A percentile compares a stretch with the other conserved stretches of the same genome.
These are phyloP conservation scores for Monarda citriodora DNA, from an alignment of 305 asterid species.

Conservation along the genomic window DNA sequence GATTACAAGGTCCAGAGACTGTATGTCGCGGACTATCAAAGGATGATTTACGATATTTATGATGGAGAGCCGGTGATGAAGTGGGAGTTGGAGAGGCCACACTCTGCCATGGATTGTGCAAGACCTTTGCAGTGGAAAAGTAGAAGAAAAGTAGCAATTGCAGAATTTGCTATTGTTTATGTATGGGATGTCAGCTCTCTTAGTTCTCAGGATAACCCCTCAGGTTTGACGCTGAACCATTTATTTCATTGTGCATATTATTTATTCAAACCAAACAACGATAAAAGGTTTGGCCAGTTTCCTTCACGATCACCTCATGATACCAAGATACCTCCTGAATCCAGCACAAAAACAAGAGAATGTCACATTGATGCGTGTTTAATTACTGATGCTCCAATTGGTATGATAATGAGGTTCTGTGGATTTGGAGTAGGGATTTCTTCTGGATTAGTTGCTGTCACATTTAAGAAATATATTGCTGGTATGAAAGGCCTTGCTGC, in stretches of 20 bases:
- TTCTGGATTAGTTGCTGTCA: slow-evolving; percentile 67
- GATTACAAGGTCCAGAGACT: slow-evolving; percentile 52
- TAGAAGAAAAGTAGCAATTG: too few relatives aligned
- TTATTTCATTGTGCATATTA: slow-evolving; percentile 58
- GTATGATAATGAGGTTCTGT: slow-evolving; percentile 71
- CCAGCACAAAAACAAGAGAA: slow-evolving; percentile 26
- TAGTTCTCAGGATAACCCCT: slow-evolving; percentile 50
- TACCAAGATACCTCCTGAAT: slow-evolving; percentile 13
- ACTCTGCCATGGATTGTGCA: too few relatives aligned
- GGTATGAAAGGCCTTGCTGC: slow-evolving; percentile 70
- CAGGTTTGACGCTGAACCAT: slow-evolving; percentile 60
- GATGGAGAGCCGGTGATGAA: too few relatives aligned
- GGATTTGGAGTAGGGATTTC: slow-evolving; percentile 98
- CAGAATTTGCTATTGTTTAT: too few relatives aligned
- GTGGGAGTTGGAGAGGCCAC: too few relatives aligned
- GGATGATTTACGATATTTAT: too few relatives aligned
- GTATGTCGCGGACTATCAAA: slow-evolving; percentile 80
- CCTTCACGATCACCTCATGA: slow-evolving; percentile 24
- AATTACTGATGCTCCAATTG: too few relatives aligned
- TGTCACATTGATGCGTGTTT: too few relatives aligned
- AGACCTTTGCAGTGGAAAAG: too few relatives aligned
- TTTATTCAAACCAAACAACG: slow-evolving; percentile 32
- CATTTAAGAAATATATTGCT: too few relatives aligned
- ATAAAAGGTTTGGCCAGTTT: slow-evolving; percentile 27
- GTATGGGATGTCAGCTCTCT: too few relatives aligned